Conservation (phyloP, 805 yeast genomes). For the Cyberlindnera euphorbiae region DNA sequence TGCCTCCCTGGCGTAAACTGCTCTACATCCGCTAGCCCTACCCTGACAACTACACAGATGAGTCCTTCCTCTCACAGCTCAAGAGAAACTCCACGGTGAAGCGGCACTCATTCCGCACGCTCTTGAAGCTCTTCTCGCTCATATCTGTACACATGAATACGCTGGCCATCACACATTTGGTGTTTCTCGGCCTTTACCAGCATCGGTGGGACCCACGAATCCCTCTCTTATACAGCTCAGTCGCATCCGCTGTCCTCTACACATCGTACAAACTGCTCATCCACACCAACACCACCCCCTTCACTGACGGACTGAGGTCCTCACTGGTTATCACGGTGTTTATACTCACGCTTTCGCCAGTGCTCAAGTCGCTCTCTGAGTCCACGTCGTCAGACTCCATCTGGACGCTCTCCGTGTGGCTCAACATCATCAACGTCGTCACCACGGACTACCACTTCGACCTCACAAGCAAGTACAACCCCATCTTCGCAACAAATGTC, state of each 20-base stretch:
- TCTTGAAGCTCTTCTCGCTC: slow-evolving; percentile 68
- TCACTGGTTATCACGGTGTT: slow-evolving; percentile 64
- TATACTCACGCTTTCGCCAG: slow-evolving; percentile 79
- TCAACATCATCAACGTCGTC: slow-evolving; percentile 62
- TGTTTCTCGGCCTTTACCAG: slow-evolving; percentile 59
- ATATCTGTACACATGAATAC: slow-evolving; percentile 62
- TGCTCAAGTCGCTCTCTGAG: slow-evolving; percentile 78
- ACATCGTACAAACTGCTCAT: slow-evolving; percentile 3
- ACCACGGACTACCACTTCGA: slow-evolving; percentile 65
- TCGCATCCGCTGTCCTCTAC: slow-evolving; percentile 7
- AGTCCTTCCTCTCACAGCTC: slow-evolving; percentile 73
- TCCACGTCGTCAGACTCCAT: slow-evolving; percentile 92
- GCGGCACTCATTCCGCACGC: slow-evolving; percentile 54
- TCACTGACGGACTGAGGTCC: slow-evolving; percentile 45
- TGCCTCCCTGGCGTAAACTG: slow-evolving; percentile 71
- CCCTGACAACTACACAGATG: slow-evolving; percentile 89
- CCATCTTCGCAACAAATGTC: slow-evolving; percentile 72
- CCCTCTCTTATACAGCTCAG: slow-evolving; percentile 30
- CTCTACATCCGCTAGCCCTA: slow-evolving; percentile 81
- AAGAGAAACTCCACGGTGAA: slow-evolving; percentile 72
- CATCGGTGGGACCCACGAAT: slow-evolving; percentile 44
- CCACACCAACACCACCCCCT: background rate
- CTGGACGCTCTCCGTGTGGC: slow-evolving; percentile 86
- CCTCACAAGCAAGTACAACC: slow-evolving; percentile 29
- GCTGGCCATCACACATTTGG: slow-evolving; percentile 56